Conservation (phyloP, 768 basidiomycete species). For the Mrakia gelida region DNA sequence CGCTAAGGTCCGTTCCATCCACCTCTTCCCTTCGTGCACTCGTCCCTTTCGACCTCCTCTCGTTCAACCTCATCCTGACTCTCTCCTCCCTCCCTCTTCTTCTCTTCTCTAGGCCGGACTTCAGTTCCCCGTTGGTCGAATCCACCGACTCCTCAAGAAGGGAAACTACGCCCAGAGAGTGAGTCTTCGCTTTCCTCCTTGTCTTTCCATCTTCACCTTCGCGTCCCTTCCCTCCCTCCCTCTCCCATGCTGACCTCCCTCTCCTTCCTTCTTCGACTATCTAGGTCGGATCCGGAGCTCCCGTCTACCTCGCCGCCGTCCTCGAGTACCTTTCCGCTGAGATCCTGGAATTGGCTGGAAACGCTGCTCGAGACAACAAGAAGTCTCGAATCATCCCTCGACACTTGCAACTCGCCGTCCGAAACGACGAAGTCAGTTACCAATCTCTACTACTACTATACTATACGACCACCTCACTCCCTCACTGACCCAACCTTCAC, state of each 20-base stretch:
- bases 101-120: conserved; percentile 41
- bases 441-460: too few relatives aligned
- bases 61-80: neutral
- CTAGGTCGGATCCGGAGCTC: conserved; percentile 68
- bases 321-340: conserved; percentile 93
- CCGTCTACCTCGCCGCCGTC: conserved; percentile 88
- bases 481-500: too few relatives aligned
- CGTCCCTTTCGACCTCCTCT: neutral
- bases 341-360: conserved; percentile 91
- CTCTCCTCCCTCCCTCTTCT: neutral
- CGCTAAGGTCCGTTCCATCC: conserved; percentile 46
- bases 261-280: too few relatives aligned
- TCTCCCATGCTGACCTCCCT: too few relatives aligned
- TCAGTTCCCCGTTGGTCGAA: conserved; percentile 83
- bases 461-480: too few relatives aligned
- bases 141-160: conserved; percentile 80
- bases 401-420: conserved; percentile 50
- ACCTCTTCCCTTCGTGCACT: too few relatives aligned
- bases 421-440: conserved; percentile 58
- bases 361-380: conserved; percentile 91
- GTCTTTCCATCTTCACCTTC: conserved; percentile 57
- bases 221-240: conserved; percentile 38
- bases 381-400: conserved; percentile 98
- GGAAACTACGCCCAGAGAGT: conserved; percentile 57
- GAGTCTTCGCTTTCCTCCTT: conserved; percentile 48